Base-by-base conservation (phyloP, 2,329 filamentous ascomycete species). In the Calonectria hawksworthii region DNA sequence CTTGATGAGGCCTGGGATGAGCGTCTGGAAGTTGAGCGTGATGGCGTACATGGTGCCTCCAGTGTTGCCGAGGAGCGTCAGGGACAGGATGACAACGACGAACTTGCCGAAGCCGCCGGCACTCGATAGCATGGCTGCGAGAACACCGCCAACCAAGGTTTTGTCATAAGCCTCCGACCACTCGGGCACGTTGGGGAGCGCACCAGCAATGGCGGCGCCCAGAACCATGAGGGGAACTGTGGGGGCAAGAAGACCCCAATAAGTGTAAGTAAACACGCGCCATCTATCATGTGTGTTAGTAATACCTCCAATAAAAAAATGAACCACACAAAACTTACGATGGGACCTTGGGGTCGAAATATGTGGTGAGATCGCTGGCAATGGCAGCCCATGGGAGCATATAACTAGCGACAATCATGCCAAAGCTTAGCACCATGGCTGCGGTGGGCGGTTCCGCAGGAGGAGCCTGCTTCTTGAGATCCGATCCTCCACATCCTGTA, bases 21-120 rank as follows among this genome's bases (percentile, higher is more conserved):
- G 83, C 77, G 92, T 91, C 83, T 93, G 92, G 82, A 93, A 91
- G 86, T 93, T 93, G 76, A 93, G 87, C 4, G 91, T 91, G 77
- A 93, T 88, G 79, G 90, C 89, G 85, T 93, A 93, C 83, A 91
- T 89, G 21, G 90, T 91, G 21, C 89, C 90, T 2, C 89, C 86
- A 14, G 92, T 86, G 82, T 93, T 93, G 32, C 91, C 92, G 14
- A 93, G 83, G 56, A 93, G 82, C 1, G 89, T 90, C 51, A 92
- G 86, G 8, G 89, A 87, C 23, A 93, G 87, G 10, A 93, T 81
- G 2, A 93, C 91, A 2, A 91, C 88, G 23, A 93, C 84, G 76
- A 93, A 93, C 75, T 90, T 90, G 72, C 91, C 92, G 76, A 93
- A 93, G 0, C 90, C 90, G 54, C 90, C 90, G 0, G 88, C 89